A percentile compares a stretch with the other conserved stretches of the same genome.
These are phyloP conservation scores for Candida argentea DNA, from an alignment of 805 yeast genomes.

Conservation along the genomic window DNA sequence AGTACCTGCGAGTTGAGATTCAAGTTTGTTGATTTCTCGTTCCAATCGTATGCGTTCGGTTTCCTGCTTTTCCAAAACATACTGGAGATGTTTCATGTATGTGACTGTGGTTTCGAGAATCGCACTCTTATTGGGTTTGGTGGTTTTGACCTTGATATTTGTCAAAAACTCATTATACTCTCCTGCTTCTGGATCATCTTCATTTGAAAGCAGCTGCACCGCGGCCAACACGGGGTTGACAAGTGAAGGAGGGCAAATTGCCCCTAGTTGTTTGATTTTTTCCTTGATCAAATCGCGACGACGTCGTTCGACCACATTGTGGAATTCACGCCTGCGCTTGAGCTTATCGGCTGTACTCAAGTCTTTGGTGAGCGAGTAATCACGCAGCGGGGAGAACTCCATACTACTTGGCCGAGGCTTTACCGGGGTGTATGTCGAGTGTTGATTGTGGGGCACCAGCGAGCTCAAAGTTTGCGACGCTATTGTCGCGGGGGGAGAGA, in stretches of 20 bases:
- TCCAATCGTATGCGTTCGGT: conserved; percentile 31
- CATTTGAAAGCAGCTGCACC: conserved; percentile 30
- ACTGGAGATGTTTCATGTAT: conserved; percentile 57
- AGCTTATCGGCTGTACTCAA: conserved; percentile 58
- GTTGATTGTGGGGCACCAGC: conserved; percentile 16
- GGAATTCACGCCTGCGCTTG: conserved; percentile 75
- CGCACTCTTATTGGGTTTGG: conserved; percentile 75
- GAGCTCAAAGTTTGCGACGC: conserved; percentile 14
- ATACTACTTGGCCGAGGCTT: too few relatives aligned
- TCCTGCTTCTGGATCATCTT: conserved; percentile 15
- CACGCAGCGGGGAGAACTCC: too few relatives aligned
- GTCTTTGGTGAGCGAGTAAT: conserved; percentile 20
- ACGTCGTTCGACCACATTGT: conserved; percentile 89
- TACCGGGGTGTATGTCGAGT: too few relatives aligned
- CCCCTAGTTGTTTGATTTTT: conserved; percentile 74
- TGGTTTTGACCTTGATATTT: conserved; percentile 43
- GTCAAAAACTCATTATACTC: conserved; percentile 28
- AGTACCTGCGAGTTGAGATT: background rate
- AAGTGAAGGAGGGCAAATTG: conserved; percentile 69
- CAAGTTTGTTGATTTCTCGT: background rate
- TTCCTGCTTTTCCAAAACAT: conserved; percentile 50
- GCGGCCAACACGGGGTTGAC: conserved; percentile 38
- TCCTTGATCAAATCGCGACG: conserved; percentile 87
- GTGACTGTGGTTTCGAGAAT: conserved; percentile 72
- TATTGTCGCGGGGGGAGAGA: conserved; percentile 20